Percentiles rank a stretch among this genome's conserved stretches.
These are phyloP conservation scores for Helotiales sp. DNA, from an alignment of 2,329 filamentous ascomycete species.

Conservation along the genomic window DNA sequence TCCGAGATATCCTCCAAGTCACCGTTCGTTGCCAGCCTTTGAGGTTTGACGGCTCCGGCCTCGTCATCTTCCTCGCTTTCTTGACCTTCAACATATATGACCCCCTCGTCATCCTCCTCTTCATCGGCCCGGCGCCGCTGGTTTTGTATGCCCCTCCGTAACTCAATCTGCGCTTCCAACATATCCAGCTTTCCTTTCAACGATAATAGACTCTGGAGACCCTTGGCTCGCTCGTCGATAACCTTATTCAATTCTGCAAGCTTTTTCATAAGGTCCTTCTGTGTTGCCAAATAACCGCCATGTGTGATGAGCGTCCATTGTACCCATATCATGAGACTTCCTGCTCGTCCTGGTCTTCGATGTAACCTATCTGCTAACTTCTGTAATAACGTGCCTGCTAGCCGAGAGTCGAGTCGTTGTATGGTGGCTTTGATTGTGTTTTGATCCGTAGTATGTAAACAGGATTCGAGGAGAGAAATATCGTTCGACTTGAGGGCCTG, in stretches of 20 bases:
- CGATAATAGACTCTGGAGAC: constrained; percentile 77
- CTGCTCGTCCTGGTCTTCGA: constrained; percentile 82
- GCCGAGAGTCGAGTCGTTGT: constrained; percentile 81
- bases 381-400: constrained; percentile 76
- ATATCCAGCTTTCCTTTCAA: constrained; percentile 96
- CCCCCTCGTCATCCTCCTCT: constrained; percentile 52
- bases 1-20: constrained; percentile 27
- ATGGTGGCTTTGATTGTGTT: constrained; percentile 84
- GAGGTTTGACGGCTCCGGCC: constrained; percentile 47
- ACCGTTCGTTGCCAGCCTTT: constrained; percentile 23
- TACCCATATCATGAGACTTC: constrained; percentile 90
- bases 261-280: constrained; percentile 78
- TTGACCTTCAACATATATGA: constrained; percentile 83
- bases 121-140: constrained; percentile 39
- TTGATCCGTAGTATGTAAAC: constrained; percentile 77
- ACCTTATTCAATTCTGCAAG: constrained; percentile 82
- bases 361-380: constrained; percentile 87
- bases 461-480: constrained; percentile 84
- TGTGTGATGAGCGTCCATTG: constrained; percentile 93
- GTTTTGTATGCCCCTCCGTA: constrained; percentile 69
- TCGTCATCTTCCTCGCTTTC: constrained; percentile 53
- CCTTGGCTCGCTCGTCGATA: constrained; percentile 80
- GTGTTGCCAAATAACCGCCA: constrained; percentile 84
- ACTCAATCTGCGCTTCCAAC: constrained; percentile 83
- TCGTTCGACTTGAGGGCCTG: constrained; percentile 95